Percentiles rank a stretch among this genome's conserved stretches.
These are phyloP conservation scores for Serendipita sp. DNA, from an alignment of 768 basidiomycete species.

Conservation along the genomic window DNA sequence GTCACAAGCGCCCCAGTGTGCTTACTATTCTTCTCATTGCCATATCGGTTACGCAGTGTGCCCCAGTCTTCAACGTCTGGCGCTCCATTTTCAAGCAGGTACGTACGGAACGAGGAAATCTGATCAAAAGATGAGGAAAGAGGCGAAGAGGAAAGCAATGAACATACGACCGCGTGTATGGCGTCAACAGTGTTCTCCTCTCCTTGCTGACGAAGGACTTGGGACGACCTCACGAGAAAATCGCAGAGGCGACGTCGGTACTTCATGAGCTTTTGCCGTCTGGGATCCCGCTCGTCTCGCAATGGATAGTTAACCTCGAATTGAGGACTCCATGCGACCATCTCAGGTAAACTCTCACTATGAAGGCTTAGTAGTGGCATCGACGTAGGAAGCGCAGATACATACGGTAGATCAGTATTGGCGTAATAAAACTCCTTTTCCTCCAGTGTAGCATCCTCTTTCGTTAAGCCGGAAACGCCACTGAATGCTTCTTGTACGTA, in stretches of 20 bases:
- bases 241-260: constrained; percentile 49
- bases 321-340: background rate
- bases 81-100: constrained; percentile 61
- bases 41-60: constrained; percentile 12
- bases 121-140: constrained; percentile 15
- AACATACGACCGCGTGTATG: constrained; percentile 49
- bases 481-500: constrained; percentile 61
- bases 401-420: constrained; percentile 58
- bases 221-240: constrained; percentile 57
- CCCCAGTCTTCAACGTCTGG: constrained; percentile 6
- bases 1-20: constrained; percentile 5
- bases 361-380: background rate
- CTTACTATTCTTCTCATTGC: constrained; percentile 6
- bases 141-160: constrained; percentile 5
- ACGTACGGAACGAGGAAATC: constrained; percentile 54
- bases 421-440: constrained; percentile 28
- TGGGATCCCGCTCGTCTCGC: constrained; percentile 45
- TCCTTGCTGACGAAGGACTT: constrained; percentile 50
- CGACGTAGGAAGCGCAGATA: background rate
- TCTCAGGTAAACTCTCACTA: background rate
- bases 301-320: constrained; percentile 39
- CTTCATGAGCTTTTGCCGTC: constrained; percentile 41
- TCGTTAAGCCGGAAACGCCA: constrained; percentile 53
- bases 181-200: constrained; percentile 73
- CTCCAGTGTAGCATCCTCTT: constrained; percentile 36